A percentile compares a stretch with the other conserved stretches of the same genome.
Evolutionary conservation across 495 filamentous ascomycete species (phyloP).

Genomic region (Hypoxylon fragiforme): DNA sequence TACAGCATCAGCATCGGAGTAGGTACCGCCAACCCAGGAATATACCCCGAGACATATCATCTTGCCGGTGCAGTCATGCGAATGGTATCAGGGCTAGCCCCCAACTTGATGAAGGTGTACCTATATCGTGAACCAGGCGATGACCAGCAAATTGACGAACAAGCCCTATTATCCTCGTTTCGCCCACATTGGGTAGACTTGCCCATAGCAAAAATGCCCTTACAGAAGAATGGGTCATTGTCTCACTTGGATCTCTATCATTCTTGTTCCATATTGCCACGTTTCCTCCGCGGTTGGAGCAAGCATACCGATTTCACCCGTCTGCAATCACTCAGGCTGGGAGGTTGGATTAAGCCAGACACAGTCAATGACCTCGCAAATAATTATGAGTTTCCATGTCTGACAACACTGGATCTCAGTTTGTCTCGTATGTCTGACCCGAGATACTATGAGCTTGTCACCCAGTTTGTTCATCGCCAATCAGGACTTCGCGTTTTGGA

Average conservation of each 20-base stretch:
- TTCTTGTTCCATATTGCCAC: no score
- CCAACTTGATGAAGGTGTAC: constrained; percentile 9
- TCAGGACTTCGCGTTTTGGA: neutral
- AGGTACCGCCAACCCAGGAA: neutral
- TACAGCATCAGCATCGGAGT: neutral
- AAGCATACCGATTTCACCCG: constrained; percentile 1
- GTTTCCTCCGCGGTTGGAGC: constrained; percentile 1
- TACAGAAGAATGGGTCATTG: neutral
- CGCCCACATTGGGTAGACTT: neutral
- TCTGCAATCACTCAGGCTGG: constrained; percentile 1
- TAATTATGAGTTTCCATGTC: neutral
- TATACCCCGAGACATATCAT: neutral
- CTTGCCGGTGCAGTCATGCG: neutral
- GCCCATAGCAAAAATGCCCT: neutral
- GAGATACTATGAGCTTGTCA: neutral
- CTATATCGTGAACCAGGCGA: neutral
- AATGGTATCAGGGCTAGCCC: constrained; percentile 2
- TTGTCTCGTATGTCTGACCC: no score
- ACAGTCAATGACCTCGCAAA: neutral
- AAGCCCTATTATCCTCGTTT: neutral
- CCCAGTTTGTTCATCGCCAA: neutral
- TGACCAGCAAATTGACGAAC: no score
- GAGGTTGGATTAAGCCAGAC: neutral
- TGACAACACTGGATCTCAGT: neutral
- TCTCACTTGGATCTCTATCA: constrained; percentile 1